Evolutionary conservation across 495 filamentous ascomycete genomes (phyloP).

Genomic region (Penicillium cinerascens): DNA sequence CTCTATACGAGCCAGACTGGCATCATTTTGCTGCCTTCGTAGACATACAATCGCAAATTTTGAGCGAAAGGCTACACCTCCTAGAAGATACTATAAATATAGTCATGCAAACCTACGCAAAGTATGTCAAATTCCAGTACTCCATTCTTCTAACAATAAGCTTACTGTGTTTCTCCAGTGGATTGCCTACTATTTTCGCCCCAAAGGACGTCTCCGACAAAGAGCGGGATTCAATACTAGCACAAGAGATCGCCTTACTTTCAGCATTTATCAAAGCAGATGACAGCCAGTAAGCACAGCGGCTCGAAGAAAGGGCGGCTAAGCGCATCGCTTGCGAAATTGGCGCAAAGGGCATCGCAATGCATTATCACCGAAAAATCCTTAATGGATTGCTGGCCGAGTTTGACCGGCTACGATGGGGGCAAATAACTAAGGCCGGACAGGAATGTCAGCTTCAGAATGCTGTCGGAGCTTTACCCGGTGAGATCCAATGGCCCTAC

Average conservation of each 20-base stretch:
- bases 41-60: conserved; percentile 1
- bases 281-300: background rate
- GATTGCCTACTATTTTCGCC: background rate
- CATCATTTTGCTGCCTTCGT: background rate
- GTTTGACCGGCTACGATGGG: background rate
- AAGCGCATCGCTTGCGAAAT: conserved; percentile 3
- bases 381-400: conserved; percentile 1
- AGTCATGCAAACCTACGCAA: background rate
- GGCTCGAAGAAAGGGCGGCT: background rate
- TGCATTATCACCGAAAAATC: background rate
- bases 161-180: background rate
- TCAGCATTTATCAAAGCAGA: conserved; percentile 4
- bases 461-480: background rate
- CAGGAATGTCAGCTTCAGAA: background rate
- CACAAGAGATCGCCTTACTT: background rate
- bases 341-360: conserved; percentile 1
- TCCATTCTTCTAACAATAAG: background rate
- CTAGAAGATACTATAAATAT: background rate
- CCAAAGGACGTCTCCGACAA: background rate
- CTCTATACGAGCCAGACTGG: background rate
- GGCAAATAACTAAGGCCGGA: background rate
- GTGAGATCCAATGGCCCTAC: background rate
- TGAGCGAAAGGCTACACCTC: background rate
- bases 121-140: background rate
- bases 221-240: background rate